Conservation (phyloP, 2,329 filamentous ascomycete genomes). For the Aspergillus ochraceoroseus region DNA sequence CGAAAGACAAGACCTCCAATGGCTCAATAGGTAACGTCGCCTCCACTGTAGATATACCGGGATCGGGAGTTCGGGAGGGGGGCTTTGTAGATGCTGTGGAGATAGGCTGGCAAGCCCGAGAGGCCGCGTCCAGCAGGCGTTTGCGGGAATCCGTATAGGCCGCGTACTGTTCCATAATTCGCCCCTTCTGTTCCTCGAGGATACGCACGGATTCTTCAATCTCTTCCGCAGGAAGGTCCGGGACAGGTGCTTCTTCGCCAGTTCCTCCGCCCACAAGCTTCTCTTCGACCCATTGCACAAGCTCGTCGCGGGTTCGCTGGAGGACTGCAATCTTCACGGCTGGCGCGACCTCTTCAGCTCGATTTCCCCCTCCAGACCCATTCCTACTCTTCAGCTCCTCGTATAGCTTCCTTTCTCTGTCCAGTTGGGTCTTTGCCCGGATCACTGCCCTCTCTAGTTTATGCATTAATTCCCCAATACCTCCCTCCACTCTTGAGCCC, state of each 20-base stretch:
- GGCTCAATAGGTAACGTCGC: conserved; percentile 23
- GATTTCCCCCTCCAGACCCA: conserved; percentile 11
- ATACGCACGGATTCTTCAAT: conserved; percentile 29
- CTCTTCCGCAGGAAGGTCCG: conserved; percentile 29
- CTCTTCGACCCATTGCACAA: conserved; percentile 50
- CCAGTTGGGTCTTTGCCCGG: conserved; percentile 35
- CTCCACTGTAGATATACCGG: conserved; percentile 13
- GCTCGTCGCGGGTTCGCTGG: conserved; percentile 45
- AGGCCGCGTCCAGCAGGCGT: conserved; percentile 34
- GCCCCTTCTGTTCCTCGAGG: conserved; percentile 31
- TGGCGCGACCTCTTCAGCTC: conserved; percentile 9
- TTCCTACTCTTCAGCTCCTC: conserved; percentile 30
- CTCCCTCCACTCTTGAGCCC: conserved; percentile 15
- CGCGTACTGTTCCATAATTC: conserved; percentile 36
- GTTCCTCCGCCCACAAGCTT: conserved; percentile 41
- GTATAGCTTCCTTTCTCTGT: conserved; percentile 34
- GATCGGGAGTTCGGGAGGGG: conserved; percentile 16
- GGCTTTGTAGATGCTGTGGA: conserved; percentile 23
- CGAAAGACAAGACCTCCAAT: conserved; percentile 31
- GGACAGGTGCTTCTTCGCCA: conserved; percentile 27
- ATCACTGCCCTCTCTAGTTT: conserved; percentile 40
- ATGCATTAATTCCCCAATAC: conserved; percentile 34
- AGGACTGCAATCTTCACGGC: conserved; percentile 36
- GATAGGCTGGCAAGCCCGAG: conserved; percentile 35
- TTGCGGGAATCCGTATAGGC: conserved; percentile 37